A percentile compares a stretch with the other conserved stretches of the same genome.
Evolutionary conservation across 2,329 filamentous ascomycete species (phyloP).

Genomic region (Penicillium vulpinum): DNA sequence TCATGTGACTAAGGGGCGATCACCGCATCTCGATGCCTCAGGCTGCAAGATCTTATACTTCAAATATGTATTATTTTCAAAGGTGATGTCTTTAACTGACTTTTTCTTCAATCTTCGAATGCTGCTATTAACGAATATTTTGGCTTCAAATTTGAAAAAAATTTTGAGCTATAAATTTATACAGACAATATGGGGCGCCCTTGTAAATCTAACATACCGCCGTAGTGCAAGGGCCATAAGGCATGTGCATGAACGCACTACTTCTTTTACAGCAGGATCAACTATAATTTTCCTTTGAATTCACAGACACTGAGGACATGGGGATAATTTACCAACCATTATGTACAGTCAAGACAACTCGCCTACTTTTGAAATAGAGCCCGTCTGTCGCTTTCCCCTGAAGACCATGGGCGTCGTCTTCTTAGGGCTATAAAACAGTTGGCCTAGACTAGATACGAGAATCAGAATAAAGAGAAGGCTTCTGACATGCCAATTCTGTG

Average conservation of each 20-base stretch:
- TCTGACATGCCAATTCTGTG: neutral
- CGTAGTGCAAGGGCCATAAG: neutral
- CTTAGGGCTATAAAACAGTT: neutral
- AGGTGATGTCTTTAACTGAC: neutral
- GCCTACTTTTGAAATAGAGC: neutral
- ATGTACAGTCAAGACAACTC: neutral
- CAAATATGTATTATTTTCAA: neutral
- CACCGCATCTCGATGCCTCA: conserved; percentile 7
- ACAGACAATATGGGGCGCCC: neutral
- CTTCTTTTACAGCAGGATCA: neutral
- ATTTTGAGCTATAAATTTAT: rapidly evolving
- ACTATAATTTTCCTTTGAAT: neutral
- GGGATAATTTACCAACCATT: neutral
- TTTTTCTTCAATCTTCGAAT: neutral
- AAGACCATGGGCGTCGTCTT: neutral
- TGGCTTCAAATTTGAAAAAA: no score
- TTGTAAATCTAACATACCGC: neutral
- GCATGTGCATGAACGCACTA: neutral
- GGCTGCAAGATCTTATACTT: conserved; percentile 1
- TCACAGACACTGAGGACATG: no score
- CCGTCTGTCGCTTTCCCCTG: neutral
- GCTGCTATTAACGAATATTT: neutral
- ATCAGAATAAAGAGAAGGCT: neutral
- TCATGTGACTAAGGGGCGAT: conserved; percentile 7
- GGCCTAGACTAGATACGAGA: neutral